These are phyloP conservation scores for Tephrocybe sp. DNA, from an alignment of 768 basidiomycete genomes.

Conservation along the genomic window DNA sequence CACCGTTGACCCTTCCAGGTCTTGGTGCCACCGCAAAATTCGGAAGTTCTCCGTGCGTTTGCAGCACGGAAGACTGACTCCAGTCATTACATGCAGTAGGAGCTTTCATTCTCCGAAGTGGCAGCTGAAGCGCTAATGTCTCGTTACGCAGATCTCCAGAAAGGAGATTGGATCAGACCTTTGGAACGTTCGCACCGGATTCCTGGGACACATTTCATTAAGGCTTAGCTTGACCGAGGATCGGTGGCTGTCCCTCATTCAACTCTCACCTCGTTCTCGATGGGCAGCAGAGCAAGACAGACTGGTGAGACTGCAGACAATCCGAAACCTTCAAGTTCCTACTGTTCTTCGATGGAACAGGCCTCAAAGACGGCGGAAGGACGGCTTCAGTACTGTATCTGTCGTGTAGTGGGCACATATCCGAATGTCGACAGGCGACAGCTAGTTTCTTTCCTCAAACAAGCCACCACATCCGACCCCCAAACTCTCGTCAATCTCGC, in stretches of 20 bases:
- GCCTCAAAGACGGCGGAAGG: neutral
- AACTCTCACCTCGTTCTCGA: neutral
- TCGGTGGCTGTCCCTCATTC: neutral
- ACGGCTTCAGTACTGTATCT: neutral
- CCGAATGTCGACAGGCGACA: conserved; percentile 1
- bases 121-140: neutral
- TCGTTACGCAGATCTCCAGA: neutral
- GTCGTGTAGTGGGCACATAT: neutral
- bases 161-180: neutral
- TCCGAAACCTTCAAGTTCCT: neutral
- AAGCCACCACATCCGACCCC: neutral
- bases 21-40: neutral
- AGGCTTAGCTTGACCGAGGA: neutral
- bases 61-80: neutral
- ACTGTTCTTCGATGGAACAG: neutral
- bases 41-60: neutral
- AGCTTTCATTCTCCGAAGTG: too few relatives aligned
- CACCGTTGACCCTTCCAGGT: neutral
- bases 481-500: neutral
- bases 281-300: neutral
- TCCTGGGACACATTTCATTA: neutral
- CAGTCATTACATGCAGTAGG: too few relatives aligned
- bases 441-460: neutral
- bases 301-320: neutral
- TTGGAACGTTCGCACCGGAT: neutral